A percentile compares a stretch with the other conserved stretches of the same genome.
Conservation (phyloP, 768 basidiomycete species). For the Ephemerocybe angulata region DNA sequence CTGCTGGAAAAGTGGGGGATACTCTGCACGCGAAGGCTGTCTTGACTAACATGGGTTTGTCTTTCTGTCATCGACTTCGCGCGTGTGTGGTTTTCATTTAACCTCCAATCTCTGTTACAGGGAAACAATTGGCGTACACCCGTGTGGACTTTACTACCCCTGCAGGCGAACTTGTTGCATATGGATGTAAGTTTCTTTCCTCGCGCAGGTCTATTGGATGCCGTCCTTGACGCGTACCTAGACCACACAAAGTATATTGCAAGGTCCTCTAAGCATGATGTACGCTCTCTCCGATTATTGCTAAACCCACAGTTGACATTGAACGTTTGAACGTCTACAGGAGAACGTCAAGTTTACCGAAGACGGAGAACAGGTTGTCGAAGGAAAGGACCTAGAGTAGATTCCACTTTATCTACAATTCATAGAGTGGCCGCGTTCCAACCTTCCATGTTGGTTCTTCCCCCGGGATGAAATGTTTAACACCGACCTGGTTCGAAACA, state of each 20-base stretch:
- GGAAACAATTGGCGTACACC: conserved; percentile 77
- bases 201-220: conserved; percentile 1
- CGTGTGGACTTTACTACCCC: conserved; percentile 70
- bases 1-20: conserved; percentile 71
- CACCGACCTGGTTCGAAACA: too few species aligned
- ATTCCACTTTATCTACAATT: too few species aligned
- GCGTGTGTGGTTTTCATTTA: not conserved
- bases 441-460: too few species aligned
- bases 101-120: conserved; percentile 37
- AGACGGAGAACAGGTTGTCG: conserved; percentile 69
- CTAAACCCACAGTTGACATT: not conserved
- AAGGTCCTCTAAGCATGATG: conserved; percentile 50
- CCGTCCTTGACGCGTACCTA: conserved; percentile 22
- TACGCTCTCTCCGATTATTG: conserved; percentile 16
- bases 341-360: conserved; percentile 75
- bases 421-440: too few species aligned
- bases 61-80: not conserved
- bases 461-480: too few species aligned
- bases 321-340: conserved; percentile 30
- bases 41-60: conserved; percentile 65
- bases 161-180: conserved; percentile 69
- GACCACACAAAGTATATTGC: conserved; percentile 87
- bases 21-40: conserved; percentile 59
- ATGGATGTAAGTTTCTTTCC: conserved; percentile 58
- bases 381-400: conserved; percentile 53